Evolutionary conservation across 345 rosid species (phyloP).

Genomic region (Gossypioides kirkii): DNA sequence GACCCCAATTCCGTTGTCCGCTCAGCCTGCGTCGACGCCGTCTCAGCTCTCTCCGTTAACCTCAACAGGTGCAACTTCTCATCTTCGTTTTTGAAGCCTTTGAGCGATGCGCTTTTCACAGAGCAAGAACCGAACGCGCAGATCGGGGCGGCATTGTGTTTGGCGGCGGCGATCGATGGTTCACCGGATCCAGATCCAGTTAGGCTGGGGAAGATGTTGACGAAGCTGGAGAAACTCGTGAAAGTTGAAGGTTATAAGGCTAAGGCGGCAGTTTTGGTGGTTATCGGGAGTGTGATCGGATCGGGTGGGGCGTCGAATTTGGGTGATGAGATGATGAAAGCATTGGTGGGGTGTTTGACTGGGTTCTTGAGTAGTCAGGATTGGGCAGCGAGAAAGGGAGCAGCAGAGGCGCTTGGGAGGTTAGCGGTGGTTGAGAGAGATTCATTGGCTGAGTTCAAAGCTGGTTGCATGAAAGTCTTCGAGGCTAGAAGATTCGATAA

Average conservation of each 20-base stretch:
- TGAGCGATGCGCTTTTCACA: conserved; percentile 75
- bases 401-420: conserved; percentile 72
- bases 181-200: conserved; percentile 66
- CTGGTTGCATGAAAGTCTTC: conserved; percentile 55
- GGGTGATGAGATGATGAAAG: conserved; percentile 31
- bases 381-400: conserved; percentile 91
- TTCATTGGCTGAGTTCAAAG: conserved; percentile 57
- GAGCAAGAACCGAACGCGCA: conserved; percentile 81
- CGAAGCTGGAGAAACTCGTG: conserved; percentile 66
- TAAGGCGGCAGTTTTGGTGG: conserved; percentile 67
- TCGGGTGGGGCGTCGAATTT: conserved; percentile 54
- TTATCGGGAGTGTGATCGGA: conserved; percentile 77
- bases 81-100: conserved; percentile 58
- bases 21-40: conserved; percentile 58
- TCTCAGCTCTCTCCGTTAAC: conserved; percentile 55
- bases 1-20: conserved; percentile 77
- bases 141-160: conserved; percentile 75
- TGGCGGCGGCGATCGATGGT: conserved; percentile 75
- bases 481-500: conserved; percentile 80
- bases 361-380: conserved; percentile 64
- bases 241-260: conserved; percentile 66
- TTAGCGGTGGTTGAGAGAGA: conserved; percentile 73
- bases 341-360: conserved; percentile 53
- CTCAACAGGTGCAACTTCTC: conserved; percentile 51
- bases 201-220: conserved; percentile 43